A percentile compares a stretch with the other conserved stretches of the same genome.
These are phyloP conservation scores for Spergularia marina DNA, from an alignment of 148 eudicot genomes.

Conservation along the genomic window DNA sequence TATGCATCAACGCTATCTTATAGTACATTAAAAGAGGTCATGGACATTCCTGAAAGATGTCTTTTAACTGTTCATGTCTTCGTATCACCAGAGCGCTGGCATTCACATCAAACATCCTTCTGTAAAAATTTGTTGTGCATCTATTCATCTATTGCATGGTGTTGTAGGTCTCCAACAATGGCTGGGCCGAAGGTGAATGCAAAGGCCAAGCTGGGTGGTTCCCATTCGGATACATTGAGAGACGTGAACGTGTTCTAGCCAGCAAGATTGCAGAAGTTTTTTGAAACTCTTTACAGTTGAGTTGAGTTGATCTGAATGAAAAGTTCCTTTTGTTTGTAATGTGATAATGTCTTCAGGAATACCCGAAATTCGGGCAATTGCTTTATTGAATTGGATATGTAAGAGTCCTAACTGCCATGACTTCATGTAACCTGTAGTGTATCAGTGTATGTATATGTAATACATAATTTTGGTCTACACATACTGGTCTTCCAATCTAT, in stretches of 20 bases:
- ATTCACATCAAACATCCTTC: neutral
- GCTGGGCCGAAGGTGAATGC: conserved; percentile 99
- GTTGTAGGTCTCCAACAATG: conserved; percentile 69
- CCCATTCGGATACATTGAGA: conserved; percentile 79
- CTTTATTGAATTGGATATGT: conserved; percentile 1
- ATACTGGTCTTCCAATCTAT: neutral
- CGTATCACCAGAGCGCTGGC: no score
- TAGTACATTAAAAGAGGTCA: no score
- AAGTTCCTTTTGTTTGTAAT: conserved; percentile 1
- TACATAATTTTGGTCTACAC: conserved; percentile 2
- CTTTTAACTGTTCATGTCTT: no score
- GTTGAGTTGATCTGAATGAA: neutral
- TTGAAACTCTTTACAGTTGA: conserved; percentile 23
- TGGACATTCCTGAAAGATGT: no score
- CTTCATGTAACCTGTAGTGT: conserved; percentile 10
- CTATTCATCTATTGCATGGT: neutral
- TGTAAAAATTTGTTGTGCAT: neutral
- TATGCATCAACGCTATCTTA: no score
- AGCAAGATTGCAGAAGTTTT: conserved; percentile 82
- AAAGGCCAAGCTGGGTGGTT: conserved; percentile 99
- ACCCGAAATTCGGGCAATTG: conserved; percentile 7
- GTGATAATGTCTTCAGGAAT: neutral
- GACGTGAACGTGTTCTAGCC: conserved; percentile 94
- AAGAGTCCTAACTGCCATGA: conserved; percentile 11
- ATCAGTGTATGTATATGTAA: conserved; percentile 4